Evolutionary conservation across 306 rosid genomes (phyloP), one percentile per base, ranked within the genome.

Genomic region (Astragalus glycyphyllos): DNA sequence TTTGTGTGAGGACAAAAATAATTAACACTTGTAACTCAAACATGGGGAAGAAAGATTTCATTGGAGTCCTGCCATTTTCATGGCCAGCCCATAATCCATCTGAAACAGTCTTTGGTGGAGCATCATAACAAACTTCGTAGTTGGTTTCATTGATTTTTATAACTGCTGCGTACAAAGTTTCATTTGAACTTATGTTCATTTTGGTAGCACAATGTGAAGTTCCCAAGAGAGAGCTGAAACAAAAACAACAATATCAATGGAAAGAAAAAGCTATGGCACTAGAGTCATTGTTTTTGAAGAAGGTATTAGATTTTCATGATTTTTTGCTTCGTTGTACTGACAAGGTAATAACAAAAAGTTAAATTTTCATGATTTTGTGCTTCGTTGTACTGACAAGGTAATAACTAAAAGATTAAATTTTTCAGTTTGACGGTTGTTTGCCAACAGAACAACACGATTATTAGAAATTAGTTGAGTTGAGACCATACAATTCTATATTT

Each of bases 1-100:
- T 11, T 5, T 75, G 78, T 0, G 85, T 76, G 53, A 76, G 0
- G 23, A 5, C 48, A 64, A 87, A 87, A 29, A 89, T 77, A 1
- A 83, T 0, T 23, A 74, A 16, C 34, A 89, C 58, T 11, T 86
- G 92, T n/a, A 86, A 26, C 81, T 89, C 77, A 56, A 92, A 66
- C 11, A 80, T 4, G 0, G 89, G 83, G 2, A 65, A 34, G 11
- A 77, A 78, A 17, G 83, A 78, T 49, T 38, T 78, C 58, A 58
- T 34, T 10, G 86, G 86, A 7, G 12, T n/a, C 41, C 72, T 76
- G 1, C 77, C 56, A 78, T 11, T 29, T 1, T 4, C 0, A 4
- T 3, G 9, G 8, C 11, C 47, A 50, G 63, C 75, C 83, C 80
- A 82, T 26, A 82, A 20, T 4, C 86, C 86, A 78, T 82, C 86